Percentiles rank a stretch among this genome's conserved stretches.
Conservation (phyloP, 108 stramenopile genomes). For the Skeletonema menzelii region DNA sequence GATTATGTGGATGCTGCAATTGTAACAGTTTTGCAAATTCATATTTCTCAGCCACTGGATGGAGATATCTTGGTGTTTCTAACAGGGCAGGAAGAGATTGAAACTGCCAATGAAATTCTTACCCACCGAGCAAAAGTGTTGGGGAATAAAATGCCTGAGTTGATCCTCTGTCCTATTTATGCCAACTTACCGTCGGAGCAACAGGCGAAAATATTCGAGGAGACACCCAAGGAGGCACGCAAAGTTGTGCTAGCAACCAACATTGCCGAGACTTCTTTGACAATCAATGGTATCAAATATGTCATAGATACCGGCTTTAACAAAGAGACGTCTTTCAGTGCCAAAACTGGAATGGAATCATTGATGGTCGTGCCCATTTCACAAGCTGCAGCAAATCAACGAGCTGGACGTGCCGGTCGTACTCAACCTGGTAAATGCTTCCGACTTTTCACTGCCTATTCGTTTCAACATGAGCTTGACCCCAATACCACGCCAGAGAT, state of each 20-base stretch:
- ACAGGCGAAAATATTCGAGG: slow-evolving; percentile 99
- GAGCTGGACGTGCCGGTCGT: slow-evolving; percentile 94
- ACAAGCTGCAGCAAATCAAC: slow-evolving; percentile 95
- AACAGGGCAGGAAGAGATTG: slow-evolving; percentile 99
- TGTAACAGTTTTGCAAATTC: slow-evolving; percentile 96
- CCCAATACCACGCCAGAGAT: slow-evolving; percentile 99
- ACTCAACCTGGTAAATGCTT: slow-evolving; percentile 99
- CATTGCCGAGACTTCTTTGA: slow-evolving; percentile 96
- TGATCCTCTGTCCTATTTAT: slow-evolving; percentile 98
- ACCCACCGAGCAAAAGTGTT: slow-evolving; percentile 80
- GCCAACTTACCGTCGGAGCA: slow-evolving; percentile 97
- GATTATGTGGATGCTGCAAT: slow-evolving; percentile 99
- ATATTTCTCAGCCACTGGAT: slow-evolving; percentile 94
- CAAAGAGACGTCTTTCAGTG: slow-evolving; percentile 98
- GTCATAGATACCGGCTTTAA: slow-evolving; percentile 99
- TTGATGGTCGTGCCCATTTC: slow-evolving; percentile 97
- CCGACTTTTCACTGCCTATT: slow-evolving; percentile 98
- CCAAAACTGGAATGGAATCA: slow-evolving; percentile 95
- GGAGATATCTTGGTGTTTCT: slow-evolving; percentile 98
- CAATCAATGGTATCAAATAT: slow-evolving; percentile 98
- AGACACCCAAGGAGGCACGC: slow-evolving; percentile 91
- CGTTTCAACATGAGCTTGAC: slow-evolving; percentile 97
- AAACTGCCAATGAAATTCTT: slow-evolving; percentile 94
- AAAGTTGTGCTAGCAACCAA: slow-evolving; percentile 99
- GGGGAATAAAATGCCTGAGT: slow-evolving; percentile 94